phyloP scores from a whole-genome alignment of 306 rosid species.

The Cucumis hystrix region DNA sequence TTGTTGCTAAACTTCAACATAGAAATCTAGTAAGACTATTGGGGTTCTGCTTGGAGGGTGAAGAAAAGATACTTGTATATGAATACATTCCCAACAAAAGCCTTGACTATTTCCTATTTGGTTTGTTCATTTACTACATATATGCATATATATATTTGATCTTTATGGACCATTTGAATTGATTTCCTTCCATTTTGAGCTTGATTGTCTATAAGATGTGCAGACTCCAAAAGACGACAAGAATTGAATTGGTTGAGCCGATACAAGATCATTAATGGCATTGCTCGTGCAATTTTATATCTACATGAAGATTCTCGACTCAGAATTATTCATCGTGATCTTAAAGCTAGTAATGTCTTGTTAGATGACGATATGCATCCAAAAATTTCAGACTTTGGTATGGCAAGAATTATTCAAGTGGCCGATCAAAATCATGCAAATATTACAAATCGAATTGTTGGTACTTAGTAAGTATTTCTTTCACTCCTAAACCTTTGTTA shows the following conservation, averaged over 20 bases:
- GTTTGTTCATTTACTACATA: constrained; percentile 8
- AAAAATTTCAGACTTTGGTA: constrained; percentile 35
- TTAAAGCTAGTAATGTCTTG: constrained; percentile 26
- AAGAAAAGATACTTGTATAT: constrained; percentile 48
- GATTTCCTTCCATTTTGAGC: neutral
- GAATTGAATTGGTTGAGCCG: constrained; percentile 27
- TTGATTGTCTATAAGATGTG: neutral
- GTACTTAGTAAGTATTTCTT: constrained; percentile 20
- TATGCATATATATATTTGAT: no score
- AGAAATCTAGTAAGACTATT: constrained; percentile 53
- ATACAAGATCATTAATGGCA: constrained; percentile 16
- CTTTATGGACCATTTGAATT: neutral
- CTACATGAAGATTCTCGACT: constrained; percentile 29
- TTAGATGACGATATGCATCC: constrained; percentile 26
- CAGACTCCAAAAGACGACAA: constrained; percentile 8
- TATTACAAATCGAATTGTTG: constrained; percentile 18
- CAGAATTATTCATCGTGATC: constrained; percentile 24
- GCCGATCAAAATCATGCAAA: constrained; percentile 22
- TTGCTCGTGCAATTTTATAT: constrained; percentile 20
- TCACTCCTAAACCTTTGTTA: neutral
- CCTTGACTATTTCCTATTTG: constrained; percentile 44
- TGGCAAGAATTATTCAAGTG: constrained; percentile 18
- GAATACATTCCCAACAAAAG: constrained; percentile 61
- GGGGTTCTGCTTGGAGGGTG: constrained; percentile 43
- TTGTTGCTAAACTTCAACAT: constrained; percentile 60